Base-by-base conservation (phyloP, 208 protist species). In the Borovskyia barvae region DNA sequence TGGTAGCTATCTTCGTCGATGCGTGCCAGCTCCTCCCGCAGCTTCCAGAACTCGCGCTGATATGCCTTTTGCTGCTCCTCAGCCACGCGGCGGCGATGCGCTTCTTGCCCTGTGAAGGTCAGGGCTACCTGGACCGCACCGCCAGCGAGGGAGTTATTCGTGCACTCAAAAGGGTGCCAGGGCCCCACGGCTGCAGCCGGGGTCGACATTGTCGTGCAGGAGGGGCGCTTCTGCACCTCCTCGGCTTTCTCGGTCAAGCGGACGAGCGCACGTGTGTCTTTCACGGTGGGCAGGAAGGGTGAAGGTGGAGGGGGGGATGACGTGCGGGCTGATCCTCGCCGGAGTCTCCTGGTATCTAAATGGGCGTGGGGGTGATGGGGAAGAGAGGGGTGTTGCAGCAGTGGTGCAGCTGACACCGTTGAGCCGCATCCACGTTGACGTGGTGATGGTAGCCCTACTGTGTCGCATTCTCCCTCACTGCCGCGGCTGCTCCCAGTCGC, bases 21-120 rank as follows among this genome's bases (percentile, higher is more conserved):
- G 48, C 64, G 71, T 1, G 64, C 80, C 30, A 79, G 62, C 52
- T 75, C 72, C 61, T 76, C 77, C 30, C 64, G 75, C 61, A 74
- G 73, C 37, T 56, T 65, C 68, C 58, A 91, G 33, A 72, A 69
- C 61, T 76, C 54, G 5, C 56, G 61, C 37, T 59, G 54, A 32
- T 73, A 64, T 22, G 45, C 60, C 22, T 53, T 48, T 25, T 66
- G 42, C 33, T 36, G 30, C 39, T 29, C 33, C 28, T 66, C 54
- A n/a, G 53, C 46, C 11, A 28, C 41, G 20, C 58, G 70, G 9
- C 55, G 64, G 15, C 57, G 63, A 20, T 62, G 58, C 28, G 70
- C 70, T 33, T 71, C 70, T 12, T 42, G 35, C 5, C 72, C 72
- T 7, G 33, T 46, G 46, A 74, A 77, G 6, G 40, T 55, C 35